Percentiles rank a stretch among this genome's conserved stretches.
Evolutionary conservation across 495 filamentous ascomycete genomes (phyloP).

Genomic region (Chaetomium tenue): DNA sequence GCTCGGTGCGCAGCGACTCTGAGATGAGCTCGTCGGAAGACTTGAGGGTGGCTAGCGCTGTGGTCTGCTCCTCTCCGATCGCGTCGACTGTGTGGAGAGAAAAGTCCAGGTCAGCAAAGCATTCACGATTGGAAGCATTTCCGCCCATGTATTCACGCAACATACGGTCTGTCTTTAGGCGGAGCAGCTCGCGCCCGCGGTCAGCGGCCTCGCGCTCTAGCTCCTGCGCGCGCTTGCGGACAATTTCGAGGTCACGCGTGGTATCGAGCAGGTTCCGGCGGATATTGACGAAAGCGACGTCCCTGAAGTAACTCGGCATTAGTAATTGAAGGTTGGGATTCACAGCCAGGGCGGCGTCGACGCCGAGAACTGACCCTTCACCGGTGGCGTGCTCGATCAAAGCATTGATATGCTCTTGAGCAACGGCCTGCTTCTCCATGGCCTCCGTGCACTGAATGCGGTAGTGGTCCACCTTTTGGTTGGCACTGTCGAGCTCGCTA

Average conservation of each 20-base stretch:
- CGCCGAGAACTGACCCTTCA: conserved; percentile 50
- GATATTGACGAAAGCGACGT: conserved; percentile 39
- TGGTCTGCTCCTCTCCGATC: conserved; percentile 48
- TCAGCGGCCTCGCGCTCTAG: conserved; percentile 47
- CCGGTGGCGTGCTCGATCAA: conserved; percentile 45
- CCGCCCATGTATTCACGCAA: conserved; percentile 7
- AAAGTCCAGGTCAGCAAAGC: not conserved
- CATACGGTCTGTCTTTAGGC: conserved; percentile 39
- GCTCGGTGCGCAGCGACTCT: conserved; percentile 50
- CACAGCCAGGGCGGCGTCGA: conserved; percentile 25
- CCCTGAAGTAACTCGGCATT: conserved; percentile 42
- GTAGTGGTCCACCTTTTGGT: conserved; percentile 39
- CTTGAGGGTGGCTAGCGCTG: conserved; percentile 53
- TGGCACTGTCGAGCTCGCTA: conserved; percentile 48
- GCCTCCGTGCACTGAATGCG: conserved; percentile 48
- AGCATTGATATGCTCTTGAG: conserved; percentile 51
- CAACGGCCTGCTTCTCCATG: conserved; percentile 51
- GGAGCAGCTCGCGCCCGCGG: conserved; percentile 48
- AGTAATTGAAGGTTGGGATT: conserved; percentile 36
- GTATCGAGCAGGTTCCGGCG: conserved; percentile 38
- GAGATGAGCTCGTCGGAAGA: conserved; percentile 53
- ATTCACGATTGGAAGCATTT: conserved; percentile 15
- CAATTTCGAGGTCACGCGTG: conserved; percentile 34
- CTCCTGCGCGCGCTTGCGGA: conserved; percentile 44
- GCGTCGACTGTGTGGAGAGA: conserved; percentile 40